These are phyloP conservation scores for Pythium aristosporum DNA, from an alignment of 352 stramenopile species.

Conservation along the genomic window DNA sequence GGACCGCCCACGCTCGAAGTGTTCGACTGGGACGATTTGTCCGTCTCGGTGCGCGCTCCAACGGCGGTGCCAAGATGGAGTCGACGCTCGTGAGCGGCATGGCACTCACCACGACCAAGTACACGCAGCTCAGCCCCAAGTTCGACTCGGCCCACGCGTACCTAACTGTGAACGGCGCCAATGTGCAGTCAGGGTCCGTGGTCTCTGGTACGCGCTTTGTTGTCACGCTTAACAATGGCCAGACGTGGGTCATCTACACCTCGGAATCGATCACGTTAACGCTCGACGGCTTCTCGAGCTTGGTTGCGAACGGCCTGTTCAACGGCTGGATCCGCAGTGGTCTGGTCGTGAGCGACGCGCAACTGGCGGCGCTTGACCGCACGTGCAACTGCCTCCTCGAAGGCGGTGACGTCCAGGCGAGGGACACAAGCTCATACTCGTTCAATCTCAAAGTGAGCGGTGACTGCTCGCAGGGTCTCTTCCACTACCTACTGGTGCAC, in stretches of 20 bases:
- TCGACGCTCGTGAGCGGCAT: conserved; percentile 64
- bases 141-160: conserved; percentile 40
- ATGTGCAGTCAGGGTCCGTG: conserved; percentile 12
- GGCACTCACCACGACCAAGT: conserved; percentile 52
- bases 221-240: conserved; percentile 50
- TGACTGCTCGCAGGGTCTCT: conserved; percentile 43
- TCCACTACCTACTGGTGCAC: conserved; percentile 65
- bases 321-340: conserved; percentile 33
- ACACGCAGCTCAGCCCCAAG: conserved; percentile 40
- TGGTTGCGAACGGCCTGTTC: conserved; percentile 39
- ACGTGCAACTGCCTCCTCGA: conserved; percentile 48
- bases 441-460: conserved; percentile 63
- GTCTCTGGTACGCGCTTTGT: conserved; percentile 46
- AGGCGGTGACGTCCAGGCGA: conserved; percentile 41
- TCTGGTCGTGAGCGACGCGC: conserved; percentile 33
- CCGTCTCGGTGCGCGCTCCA: conserved; percentile 35
- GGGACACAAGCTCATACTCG: conserved; percentile 45
- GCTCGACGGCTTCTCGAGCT: conserved; percentile 29
- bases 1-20: conserved; percentile 51
- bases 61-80: conserved; percentile 33
- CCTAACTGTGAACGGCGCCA: conserved; percentile 40
- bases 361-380: conserved; percentile 40
- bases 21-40: conserved; percentile 52
- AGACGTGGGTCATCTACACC: conserved; percentile 65
- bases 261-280: conserved; percentile 44